Evolutionary conservation across 129 eudicot species (phyloP), one percentile per base, ranked within the genome.

Genomic region (Pulicaria dysenterica): DNA sequence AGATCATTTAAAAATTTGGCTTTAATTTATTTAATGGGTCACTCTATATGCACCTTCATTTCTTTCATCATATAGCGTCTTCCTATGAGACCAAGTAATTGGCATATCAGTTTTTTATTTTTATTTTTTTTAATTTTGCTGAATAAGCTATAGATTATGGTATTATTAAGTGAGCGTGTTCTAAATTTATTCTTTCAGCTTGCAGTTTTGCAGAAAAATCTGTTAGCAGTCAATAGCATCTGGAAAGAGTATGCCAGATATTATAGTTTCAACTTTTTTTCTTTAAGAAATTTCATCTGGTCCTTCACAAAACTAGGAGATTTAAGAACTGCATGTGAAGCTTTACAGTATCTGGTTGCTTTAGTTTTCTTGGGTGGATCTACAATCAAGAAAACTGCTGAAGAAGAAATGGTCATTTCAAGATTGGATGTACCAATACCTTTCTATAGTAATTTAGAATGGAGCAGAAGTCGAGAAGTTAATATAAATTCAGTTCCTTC

Each of bases 131-230:
- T 24, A 0, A 24, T 24, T 24, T 24, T 24, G 31, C 31, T 24
- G 31, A 41, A 65, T 45, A 54, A 43, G 49, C 7, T 53, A 17
- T 31, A 49, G 19, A 44, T 71, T 56, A 3, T 55, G 15, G 67
- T 53, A 42, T 40, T 72, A 54, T 62, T 19, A 38, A 19, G 66
- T 55, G 45, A 56, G 73, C 77, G 57, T n/a, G 47, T 77, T 85
- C 77, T 85, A 74, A 82, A 58, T 70, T 54, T 62, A 36, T 74
- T 77, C 45, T 81, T 85, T 81, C 98, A 92, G 98, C 86, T 92
- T 81, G 95, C 98, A 89, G 98, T 92, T 83, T 82, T 84, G 82
- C 86, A 85, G 90, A 62, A 86, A 81, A 87, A 87, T 80, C 83
- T 90, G 65, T 56, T 86, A 76, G 90, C 86, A 38, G 98, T 84